Evolutionary conservation across 139 green algal species (phyloP).

Genomic region (Coelastrella sp.): DNA sequence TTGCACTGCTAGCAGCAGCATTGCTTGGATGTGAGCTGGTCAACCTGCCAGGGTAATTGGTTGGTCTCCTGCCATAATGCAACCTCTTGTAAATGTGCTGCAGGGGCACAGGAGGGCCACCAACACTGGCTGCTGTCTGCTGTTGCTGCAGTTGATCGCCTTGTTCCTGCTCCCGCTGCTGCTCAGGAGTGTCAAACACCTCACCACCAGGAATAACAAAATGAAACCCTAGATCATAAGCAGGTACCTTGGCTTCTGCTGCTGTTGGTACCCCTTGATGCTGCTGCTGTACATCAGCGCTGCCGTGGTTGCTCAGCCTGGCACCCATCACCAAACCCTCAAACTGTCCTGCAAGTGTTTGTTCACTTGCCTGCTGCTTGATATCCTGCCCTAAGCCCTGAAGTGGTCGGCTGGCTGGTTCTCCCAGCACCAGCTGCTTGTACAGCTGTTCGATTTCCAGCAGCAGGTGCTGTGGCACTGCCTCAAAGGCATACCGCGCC

Average conservation of each 20-base stretch:
- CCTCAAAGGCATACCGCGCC: slow-evolving; percentile 52
- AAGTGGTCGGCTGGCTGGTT: not conserved
- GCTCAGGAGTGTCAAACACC: not conserved
- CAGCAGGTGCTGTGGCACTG: slow-evolving; percentile 68
- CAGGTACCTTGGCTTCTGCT: not conserved
- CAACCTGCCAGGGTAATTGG: not conserved
- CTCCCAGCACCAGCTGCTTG: not conserved
- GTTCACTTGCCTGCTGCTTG: slow-evolving; percentile 11
- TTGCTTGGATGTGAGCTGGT: slow-evolving; percentile 1
- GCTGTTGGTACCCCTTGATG: not conserved
- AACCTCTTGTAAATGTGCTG: slow-evolving; percentile 29
- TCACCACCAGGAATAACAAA: slow-evolving; percentile 24
- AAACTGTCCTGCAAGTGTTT: slow-evolving; percentile 13
- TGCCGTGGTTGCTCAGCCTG: not conserved
- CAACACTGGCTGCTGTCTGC: not conserved
- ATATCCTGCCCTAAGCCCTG: not conserved
- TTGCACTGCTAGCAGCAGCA: slow-evolving; percentile 7
- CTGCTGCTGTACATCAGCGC: slow-evolving; percentile 26
- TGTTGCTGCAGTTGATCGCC: slow-evolving; percentile 42
- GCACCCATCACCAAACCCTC: not conserved
- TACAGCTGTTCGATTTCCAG: slow-evolving; percentile 72
- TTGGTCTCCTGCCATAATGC: slow-evolving; percentile 16
- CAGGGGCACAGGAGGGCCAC: slow-evolving; percentile 5
- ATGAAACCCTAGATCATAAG: slow-evolving; percentile 12
- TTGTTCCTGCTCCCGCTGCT: slow-evolving; percentile 4